Conservation (phyloP, 176 grass and related monocot genomes). For the Avena eriantha region DNA sequence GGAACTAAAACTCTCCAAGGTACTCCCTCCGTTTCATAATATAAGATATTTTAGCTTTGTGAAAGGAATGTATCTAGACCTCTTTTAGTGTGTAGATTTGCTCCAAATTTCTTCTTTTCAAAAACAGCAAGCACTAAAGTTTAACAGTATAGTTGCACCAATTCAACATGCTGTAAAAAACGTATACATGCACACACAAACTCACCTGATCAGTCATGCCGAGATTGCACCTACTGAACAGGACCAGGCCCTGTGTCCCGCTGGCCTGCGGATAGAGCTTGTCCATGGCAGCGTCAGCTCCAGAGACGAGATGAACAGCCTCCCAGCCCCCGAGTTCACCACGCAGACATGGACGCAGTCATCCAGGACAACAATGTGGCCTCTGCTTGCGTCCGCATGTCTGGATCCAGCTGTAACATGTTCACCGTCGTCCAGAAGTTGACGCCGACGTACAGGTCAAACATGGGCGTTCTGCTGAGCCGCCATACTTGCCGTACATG, state of each 20-base stretch:
- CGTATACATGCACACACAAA: background rate
- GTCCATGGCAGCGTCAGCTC: constrained; percentile 49
- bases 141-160: too few relatives aligned
- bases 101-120: too few relatives aligned
- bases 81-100: too few relatives aligned
- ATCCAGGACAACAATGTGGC: constrained; percentile 18
- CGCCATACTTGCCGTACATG: constrained; percentile 66
- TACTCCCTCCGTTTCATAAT: too few relatives aligned
- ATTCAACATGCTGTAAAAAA: too few relatives aligned
- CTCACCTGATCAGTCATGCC: constrained; percentile 46
- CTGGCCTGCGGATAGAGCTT: constrained; percentile 24
- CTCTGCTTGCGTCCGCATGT: background rate
- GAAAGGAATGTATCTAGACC: too few relatives aligned
- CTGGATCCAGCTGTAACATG: constrained; percentile 5
- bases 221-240: constrained; percentile 29
- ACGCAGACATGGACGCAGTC: constrained; percentile 56
- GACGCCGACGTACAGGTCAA: constrained; percentile 60
- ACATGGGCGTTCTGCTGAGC: constrained; percentile 37
- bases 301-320: constrained; percentile 64
- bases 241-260: constrained; percentile 39
- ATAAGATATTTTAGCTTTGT: too few relatives aligned
- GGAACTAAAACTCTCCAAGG: too few relatives aligned
- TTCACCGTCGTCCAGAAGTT: constrained; percentile 55
- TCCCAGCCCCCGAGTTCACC: constrained; percentile 52
- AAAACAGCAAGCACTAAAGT: too few relatives aligned